Evolutionary conservation across 1,284 basidiomycete genomes (phyloP), one percentile per base, ranked within the genome.

Genomic region (Fomitopsis pinicola): DNA sequence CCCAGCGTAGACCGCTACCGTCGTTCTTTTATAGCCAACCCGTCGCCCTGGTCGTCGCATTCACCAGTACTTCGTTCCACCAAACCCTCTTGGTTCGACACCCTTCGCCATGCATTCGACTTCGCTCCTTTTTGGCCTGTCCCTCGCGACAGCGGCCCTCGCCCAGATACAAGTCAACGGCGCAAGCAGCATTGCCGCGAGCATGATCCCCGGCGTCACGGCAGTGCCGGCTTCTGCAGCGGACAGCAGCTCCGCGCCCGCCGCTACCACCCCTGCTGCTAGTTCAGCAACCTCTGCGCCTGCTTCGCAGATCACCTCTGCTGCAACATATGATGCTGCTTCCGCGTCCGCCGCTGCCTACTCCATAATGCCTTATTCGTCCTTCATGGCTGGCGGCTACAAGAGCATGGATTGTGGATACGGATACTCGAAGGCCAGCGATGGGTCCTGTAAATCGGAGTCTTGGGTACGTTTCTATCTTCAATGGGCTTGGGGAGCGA

Each of bases 1-100:
- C 30, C 57, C 65, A 86, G 87, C 87, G 87, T 89, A 84, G 86
- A 89, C 77, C 87, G 87, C 87, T 86, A 72, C 65, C 71, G 74
- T 76, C 75, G 69, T 55, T 76, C 76, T 73, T 75, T 72, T 75
- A 71, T 15, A 70, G 69, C 73, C 73, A 74, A 70, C 66, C 72
- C 73, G 77, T 75, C 75, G 69, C 69, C 57, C 70, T 66, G 68
- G 68, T 64, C 66, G 64, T 62, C 63, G 66, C 66, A 64, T 60
- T 61, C 62, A 63, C 33, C 62, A 57, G 55, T 56, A 66, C 42
- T 67, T 66, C 59, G 62, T 65, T 62, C 67, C 67, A 68, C 64
- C 64, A 54, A 56, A 10, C n/a, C 35, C 6, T 60, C 57, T 56
- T 58, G 12, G 38, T 59, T 58, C 44, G 64, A 69, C 70, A 77